Percentiles rank a stretch among this genome's conserved stretches.
phyloP scores from a whole-genome alignment of 495 filamentous ascomycete species.

The Wilcoxina mikolae region DNA sequence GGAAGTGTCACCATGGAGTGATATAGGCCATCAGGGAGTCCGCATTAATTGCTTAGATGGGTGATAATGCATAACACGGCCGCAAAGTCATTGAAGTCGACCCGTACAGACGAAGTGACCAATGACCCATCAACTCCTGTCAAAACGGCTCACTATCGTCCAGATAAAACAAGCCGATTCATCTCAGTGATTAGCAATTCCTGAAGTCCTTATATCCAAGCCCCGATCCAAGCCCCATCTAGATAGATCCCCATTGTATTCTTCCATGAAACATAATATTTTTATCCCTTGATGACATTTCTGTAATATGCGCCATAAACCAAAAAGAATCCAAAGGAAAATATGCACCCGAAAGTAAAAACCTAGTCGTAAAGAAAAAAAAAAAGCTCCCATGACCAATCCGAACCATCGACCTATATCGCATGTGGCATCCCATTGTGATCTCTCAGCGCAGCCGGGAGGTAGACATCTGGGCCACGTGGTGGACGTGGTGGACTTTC shows the following conservation, averaged over 20 bases:
- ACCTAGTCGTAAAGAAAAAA: not conserved
- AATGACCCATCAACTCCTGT: too few species aligned
- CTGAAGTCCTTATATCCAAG: not conserved
- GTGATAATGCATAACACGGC: too few species aligned
- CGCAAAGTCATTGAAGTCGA: too few species aligned
- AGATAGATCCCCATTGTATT: too few species aligned
- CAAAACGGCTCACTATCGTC: too few species aligned
- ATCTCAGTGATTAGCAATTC: not conserved
- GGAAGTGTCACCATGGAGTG: too few species aligned
- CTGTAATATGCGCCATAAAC: not conserved
- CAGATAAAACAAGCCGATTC: too few species aligned
- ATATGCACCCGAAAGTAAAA: not conserved
- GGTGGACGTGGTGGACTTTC: not conserved
- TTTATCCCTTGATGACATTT: not conserved
- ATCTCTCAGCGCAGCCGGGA: not conserved
- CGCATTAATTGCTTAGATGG: too few species aligned
- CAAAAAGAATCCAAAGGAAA: not conserved
- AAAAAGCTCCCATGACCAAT: not conserved
- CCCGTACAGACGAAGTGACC: too few species aligned
- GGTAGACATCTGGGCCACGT: conserved; percentile 2
- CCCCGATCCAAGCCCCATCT: not conserved
- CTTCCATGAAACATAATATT: not conserved
- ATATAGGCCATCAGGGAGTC: too few species aligned
- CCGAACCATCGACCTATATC: not conserved
- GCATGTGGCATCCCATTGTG: not conserved